phyloP scores from a whole-genome alignment of 495 filamentous ascomycete genomes.

The Massariosphaeria phaeospora region DNA sequence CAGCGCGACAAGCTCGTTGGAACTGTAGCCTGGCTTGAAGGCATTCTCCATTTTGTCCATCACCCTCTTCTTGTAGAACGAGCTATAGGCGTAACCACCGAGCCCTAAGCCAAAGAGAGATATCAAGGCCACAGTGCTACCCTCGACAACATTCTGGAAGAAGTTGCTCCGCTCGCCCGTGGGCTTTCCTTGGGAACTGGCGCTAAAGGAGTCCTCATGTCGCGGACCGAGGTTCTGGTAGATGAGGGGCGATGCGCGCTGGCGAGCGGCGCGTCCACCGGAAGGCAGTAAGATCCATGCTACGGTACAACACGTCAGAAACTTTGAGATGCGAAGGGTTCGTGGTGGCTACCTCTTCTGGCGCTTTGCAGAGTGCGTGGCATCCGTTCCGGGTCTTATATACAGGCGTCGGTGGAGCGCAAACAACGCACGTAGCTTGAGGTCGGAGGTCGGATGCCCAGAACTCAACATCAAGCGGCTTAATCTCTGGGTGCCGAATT shows the following conservation, averaged over 20 bases:
- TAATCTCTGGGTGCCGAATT: background rate
- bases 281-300: slow-evolving; percentile 11
- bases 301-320: background rate
- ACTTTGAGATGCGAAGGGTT: background rate
- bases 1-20: slow-evolving; percentile 21
- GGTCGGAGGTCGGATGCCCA: background rate
- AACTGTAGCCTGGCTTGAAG: slow-evolving; percentile 10
- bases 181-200: background rate
- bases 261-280: background rate
- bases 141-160: slow-evolving; percentile 6
- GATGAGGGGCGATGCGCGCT: background rate
- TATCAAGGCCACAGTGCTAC: slow-evolving; percentile 16
- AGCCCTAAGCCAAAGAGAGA: slow-evolving; percentile 19
- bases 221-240: background rate
- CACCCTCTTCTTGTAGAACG: slow-evolving; percentile 18
- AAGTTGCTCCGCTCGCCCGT: slow-evolving; percentile 1
- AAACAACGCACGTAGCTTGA: background rate
- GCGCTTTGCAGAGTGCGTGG: background rate
- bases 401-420: background rate
- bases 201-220: too few species aligned
- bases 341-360: background rate
- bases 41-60: slow-evolving; percentile 20
- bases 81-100: slow-evolving; percentile 18
- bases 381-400: slow-evolving; percentile 12
- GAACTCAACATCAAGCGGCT: background rate